Conservation (phyloP, 208 protist species). For the Trypanosoma cruzi region DNA sequence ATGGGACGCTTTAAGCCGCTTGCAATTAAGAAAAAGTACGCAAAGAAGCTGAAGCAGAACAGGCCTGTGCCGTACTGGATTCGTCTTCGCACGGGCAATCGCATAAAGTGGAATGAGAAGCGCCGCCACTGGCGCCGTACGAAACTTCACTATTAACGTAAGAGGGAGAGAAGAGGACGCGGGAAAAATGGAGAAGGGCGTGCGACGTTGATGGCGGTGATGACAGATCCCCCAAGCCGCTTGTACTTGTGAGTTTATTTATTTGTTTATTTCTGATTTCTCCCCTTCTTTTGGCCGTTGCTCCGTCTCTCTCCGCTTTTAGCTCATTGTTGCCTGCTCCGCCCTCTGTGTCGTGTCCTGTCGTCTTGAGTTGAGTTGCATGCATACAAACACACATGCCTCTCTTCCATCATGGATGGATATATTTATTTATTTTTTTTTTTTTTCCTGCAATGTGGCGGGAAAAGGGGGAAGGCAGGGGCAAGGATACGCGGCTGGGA, state of each 20-base stretch:
- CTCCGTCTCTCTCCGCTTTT: background rate
- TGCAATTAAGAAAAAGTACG: slow-evolving; percentile 94
- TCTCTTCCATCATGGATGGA: background rate
- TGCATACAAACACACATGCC: background rate
- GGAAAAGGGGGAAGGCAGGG: no score
- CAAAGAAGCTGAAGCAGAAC: slow-evolving; percentile 95
- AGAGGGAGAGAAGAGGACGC: background rate
- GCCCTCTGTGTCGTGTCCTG: background rate
- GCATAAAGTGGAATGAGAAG: slow-evolving; percentile 96
- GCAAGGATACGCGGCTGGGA: no score
- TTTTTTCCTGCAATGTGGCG: no score
- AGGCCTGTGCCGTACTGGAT: slow-evolving; percentile 94
- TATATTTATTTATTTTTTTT: no score
- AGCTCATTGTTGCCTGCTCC: background rate
- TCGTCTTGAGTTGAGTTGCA: no score
- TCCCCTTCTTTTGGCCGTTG: background rate
- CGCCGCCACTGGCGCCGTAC: slow-evolving; percentile 96
- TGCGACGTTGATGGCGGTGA: background rate
- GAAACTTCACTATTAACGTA: slow-evolving; percentile 92
- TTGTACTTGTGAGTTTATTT: slow-evolving; percentile 11
- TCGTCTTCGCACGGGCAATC: slow-evolving; percentile 91
- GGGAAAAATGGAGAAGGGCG: background rate
- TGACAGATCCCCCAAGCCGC: background rate
- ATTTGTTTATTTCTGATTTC: slow-evolving; percentile 13
- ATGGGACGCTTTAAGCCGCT: slow-evolving; percentile 94